These are phyloP conservation scores for Penicillium pancosmium DNA, from an alignment of 495 filamentous ascomycete species.

Conservation along the genomic window DNA sequence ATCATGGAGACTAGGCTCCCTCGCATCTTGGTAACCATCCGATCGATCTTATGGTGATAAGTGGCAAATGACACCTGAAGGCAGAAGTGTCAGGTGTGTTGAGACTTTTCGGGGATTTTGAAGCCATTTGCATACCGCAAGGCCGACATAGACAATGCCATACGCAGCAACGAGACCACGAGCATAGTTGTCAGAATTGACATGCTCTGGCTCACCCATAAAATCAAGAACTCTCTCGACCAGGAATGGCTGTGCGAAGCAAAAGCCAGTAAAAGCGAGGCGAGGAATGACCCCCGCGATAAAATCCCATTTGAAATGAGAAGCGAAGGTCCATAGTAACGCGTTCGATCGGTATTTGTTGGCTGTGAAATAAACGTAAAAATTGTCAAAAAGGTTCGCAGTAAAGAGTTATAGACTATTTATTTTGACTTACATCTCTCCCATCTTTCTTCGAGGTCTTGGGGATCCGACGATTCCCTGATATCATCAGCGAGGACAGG, in stretches of 20 bases:
- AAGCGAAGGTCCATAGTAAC: constrained; percentile 37
- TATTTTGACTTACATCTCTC: constrained; percentile 18
- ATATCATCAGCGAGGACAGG: constrained; percentile 43
- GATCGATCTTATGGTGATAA: constrained; percentile 54
- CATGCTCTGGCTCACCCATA: constrained; percentile 36
- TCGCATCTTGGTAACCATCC: constrained; percentile 54
- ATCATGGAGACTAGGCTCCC: constrained; percentile 55
- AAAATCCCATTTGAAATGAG: constrained; percentile 40
- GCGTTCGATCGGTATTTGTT: constrained; percentile 37
- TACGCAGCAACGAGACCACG: constrained; percentile 62
- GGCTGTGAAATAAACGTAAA: constrained; percentile 7
- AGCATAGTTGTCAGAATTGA: constrained; percentile 36
- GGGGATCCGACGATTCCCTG: constrained; percentile 32
- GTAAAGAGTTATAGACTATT: neutral
- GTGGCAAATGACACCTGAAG: constrained; percentile 38
- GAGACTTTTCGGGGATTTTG: neutral
- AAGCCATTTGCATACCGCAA: constrained; percentile 36
- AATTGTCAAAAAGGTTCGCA: neutral
- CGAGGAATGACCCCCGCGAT: constrained; percentile 50
- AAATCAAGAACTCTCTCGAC: constrained; percentile 51
- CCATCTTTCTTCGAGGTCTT: constrained; percentile 41
- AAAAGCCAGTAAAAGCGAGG: constrained; percentile 54
- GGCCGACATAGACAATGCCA: constrained; percentile 57
- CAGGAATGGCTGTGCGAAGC: constrained; percentile 63
- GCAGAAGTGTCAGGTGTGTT: neutral